Evolutionary conservation across 208 protist genomes (phyloP), one percentile per base, ranked within the genome.

Genomic region (Wallacemonas rigidus): DNA sequence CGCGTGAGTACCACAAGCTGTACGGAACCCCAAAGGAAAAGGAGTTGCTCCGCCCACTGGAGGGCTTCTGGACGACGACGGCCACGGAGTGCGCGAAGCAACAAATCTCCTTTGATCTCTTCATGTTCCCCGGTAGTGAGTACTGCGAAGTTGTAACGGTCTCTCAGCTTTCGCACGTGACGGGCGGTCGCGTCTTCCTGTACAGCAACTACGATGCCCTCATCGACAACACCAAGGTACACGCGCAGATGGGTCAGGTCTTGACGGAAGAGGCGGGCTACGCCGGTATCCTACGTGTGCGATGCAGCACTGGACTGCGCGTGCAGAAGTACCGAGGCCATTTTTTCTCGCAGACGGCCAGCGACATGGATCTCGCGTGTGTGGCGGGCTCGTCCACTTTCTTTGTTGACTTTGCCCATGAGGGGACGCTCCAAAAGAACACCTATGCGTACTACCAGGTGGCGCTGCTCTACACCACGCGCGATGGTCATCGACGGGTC

Each of bases 391-490:
- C 74, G 74, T 96, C 89, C 39, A 90, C 91, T n/a, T 97, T 95
- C 70, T 90, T 85, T 68, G 93, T 97, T 8, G 92, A 98, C 71
- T 88, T 98, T 64, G 85, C 91, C n/a, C 92, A 98, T 73, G 94
- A 98, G 69, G 84, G 82, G 44, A 87, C 74, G 48, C 69, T 96
- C 61, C 82, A 88, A 50, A 91, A 81, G 69, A 85, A 85, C 38
- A 62, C 55, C 41, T 88, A 91, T 71, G 85, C 81, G 1, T 93
- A 92, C 75, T 90, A 98, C 75, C 97, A 98, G 84, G 75, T 73
- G 8, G 95, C 95, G 36, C 75, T 98, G 45, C 88, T 98, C 17
- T 98, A 98, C 82, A 98, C 97, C 14, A 95, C 93, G 8, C 79
- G 85, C 70, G 80, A 62, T 11, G 97, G 97, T 35, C 74, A 90